Conservation (phyloP, 108 stramenopile species). For the Hondaea fermentalgiana region DNA sequence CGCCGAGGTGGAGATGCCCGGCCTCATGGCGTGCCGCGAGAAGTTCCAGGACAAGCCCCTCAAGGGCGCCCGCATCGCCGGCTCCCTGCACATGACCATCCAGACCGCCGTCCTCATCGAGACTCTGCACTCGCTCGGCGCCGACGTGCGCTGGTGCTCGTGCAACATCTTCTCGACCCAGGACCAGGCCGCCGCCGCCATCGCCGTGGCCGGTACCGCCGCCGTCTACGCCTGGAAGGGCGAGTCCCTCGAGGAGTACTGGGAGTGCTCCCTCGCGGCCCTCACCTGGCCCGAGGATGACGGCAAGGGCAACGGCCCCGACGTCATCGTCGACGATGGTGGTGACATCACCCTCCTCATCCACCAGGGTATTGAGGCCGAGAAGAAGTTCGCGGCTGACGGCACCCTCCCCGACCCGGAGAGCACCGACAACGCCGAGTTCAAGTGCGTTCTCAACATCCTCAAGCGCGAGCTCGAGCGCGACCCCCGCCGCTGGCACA, state of each 20-base stretch:
- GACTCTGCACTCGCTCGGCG: conserved; percentile 88
- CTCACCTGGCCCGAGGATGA: conserved; percentile 65
- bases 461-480: conserved; percentile 87
- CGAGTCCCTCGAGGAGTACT: conserved; percentile 77
- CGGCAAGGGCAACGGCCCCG: conserved; percentile 93
- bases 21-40: conserved; percentile 91
- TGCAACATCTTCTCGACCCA: conserved; percentile 99
- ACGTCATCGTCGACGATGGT: conserved; percentile 98
- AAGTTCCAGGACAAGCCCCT: conserved; percentile 80
- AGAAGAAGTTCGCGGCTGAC: conserved; percentile 86
- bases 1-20: conserved; percentile 99
- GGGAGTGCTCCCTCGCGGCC: conserved; percentile 22
- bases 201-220: conserved; percentile 91
- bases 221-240: conserved; percentile 99
- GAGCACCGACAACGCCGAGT: conserved; percentile 96
- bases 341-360: conserved; percentile 99
- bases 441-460: conserved; percentile 95
- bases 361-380: conserved; percentile 99
- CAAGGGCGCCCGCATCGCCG: conserved; percentile 81
- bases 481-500: conserved; percentile 95
- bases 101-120: conserved; percentile 99
- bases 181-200: conserved; percentile 99
- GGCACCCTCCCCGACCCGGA: conserved; percentile 92
- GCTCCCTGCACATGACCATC: conserved; percentile 99
- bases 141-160: conserved; percentile 97